Base-by-base conservation (phyloP, 2,329 filamentous ascomycete genomes). In the Ceratocystis colombiana region DNA sequence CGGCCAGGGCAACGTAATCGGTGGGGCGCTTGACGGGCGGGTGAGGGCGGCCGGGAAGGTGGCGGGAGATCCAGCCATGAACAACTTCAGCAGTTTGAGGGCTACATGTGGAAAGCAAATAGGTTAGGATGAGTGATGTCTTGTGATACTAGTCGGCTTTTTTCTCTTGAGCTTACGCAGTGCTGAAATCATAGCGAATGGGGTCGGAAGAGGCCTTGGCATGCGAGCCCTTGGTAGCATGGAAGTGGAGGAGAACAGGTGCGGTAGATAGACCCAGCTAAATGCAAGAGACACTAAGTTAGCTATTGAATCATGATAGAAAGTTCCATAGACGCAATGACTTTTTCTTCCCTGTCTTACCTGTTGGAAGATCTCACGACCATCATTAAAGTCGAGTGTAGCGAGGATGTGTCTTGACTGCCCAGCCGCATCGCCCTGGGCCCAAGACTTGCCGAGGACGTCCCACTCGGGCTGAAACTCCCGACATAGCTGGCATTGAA, bases 401-500 rank as follows among this genome's bases (percentile, higher is more conserved):
- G 84, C 87, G 76, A 93, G 95, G 57, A 97, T 75, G 70, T 96
- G 72, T 69, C 87, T 82, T 33, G 86, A 88, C 70, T 89, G 82
- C 64, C 81, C 87, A 68, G 84, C 79, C 78, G 88, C 90, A 76
- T 96, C 89, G 6, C 89, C 91, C 75, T 88, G 90, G 69, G 81
- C 81, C 94, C 94, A 99, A 77, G 89, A 94, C 76, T 85, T 89
- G 65, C 84, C 84, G 65, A 99, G 78, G 65, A 97, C 76, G 66
- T 95, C 89, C 88, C 91, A 99, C 77, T 99, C 94, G 1, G 92
- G 88, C 75, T 96, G 89, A 75, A 99, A 96, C 64, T 96, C 90
- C 64, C 85, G 83, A 76, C 94, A 99, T 62, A 97, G 80, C 70
- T 86, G 80, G 75, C 94, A 99, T 68, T 88, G 89, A 74, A 89